Conservation (phyloP, 2,329 filamentous ascomycete species). For the Fusarium aywerte region DNA sequence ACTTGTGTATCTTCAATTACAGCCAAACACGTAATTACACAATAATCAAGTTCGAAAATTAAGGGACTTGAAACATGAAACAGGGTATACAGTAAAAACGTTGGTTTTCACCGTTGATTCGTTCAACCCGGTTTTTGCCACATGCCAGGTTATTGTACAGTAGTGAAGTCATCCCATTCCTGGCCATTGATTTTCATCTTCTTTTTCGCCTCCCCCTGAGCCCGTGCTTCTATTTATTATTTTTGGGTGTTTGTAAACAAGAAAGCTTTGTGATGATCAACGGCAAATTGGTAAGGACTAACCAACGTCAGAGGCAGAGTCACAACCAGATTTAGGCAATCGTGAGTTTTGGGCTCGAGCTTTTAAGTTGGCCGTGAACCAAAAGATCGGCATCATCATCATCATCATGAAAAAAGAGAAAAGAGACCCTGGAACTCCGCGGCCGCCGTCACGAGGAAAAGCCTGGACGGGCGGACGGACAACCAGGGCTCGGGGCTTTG, state of each 20-base stretch:
- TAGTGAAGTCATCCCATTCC: slow-evolving; percentile 38
- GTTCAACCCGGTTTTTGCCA: slow-evolving; percentile 37
- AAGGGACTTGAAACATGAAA: slow-evolving; percentile 35
- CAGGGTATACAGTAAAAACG: not conserved
- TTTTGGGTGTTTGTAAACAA: not conserved
- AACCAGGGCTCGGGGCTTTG: not conserved
- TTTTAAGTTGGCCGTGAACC: not conserved
- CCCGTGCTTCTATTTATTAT: not conserved
- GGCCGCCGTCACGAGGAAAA: slow-evolving; percentile 9
- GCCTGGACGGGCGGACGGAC: no score
- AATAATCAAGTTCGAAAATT: no score
- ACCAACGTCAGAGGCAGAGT: not conserved
- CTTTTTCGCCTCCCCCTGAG: slow-evolving; percentile 38
- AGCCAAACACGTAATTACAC: slow-evolving; percentile 2
- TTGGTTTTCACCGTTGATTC: slow-evolving; percentile 15
- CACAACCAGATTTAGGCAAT: not conserved
- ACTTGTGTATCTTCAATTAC: not conserved
- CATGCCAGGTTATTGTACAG: slow-evolving; percentile 40
- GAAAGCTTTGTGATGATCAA: not conserved
- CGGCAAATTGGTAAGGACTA: slow-evolving; percentile 12
- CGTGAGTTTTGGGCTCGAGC: not conserved
- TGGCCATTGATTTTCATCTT: slow-evolving; percentile 7
- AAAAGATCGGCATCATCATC: slow-evolving; percentile 7
- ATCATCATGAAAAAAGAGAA: not conserved
- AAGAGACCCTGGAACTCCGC: slow-evolving; percentile 1